Base-by-base conservation (phyloP, 139 green algal genomes). In the Volvox africanus region DNA sequence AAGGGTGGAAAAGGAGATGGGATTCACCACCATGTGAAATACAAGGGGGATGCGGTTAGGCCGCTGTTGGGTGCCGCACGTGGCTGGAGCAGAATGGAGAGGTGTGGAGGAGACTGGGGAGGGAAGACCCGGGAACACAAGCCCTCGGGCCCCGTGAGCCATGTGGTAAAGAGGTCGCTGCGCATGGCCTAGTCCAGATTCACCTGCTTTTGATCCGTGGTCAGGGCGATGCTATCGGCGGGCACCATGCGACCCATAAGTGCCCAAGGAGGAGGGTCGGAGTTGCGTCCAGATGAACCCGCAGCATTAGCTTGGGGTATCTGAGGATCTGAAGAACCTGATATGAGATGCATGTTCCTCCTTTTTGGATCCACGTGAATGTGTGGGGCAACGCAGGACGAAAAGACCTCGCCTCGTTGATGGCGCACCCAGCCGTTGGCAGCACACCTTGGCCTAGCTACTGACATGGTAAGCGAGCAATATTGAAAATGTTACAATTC, bases 191-290 rank as follows among this genome's bases (percentile, higher is more conserved):
- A 55, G 44, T 55, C 44, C 18, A 1, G 0, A 0, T 65, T 1
- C 37, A 82, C 84, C 84, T 89, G 84, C 28, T 89, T 89, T 28
- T 89, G 84, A n/a, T 82, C 69, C 3, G 20, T 14, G 69, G 13
- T 82, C 11, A 89, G 69, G 5, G 84, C 84, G 50, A 90, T 90
- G 21, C 50, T 20, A 33, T 68, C 32, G 30, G 73, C 21, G 20
- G 86, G 44, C 0, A 90, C 35, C 86, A 90, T 90, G 11, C 86
- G 71, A 24, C 86, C 86, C 73, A 89, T 80, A 1, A 89, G 36
- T 24, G 84, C 68, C 84, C 84, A 89, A 0, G 82, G 82, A 3
- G 50, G 80, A 14, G 80, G 21, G 5, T 1, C 16, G 13, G 35
- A 20, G 50, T 24, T 21, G 22, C 37, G 36, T 18, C 78, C 36